These are phyloP conservation scores for Ceratocystis diversiconidia DNA, from an alignment of 2,329 filamentous ascomycete species.

Conservation along the genomic window DNA sequence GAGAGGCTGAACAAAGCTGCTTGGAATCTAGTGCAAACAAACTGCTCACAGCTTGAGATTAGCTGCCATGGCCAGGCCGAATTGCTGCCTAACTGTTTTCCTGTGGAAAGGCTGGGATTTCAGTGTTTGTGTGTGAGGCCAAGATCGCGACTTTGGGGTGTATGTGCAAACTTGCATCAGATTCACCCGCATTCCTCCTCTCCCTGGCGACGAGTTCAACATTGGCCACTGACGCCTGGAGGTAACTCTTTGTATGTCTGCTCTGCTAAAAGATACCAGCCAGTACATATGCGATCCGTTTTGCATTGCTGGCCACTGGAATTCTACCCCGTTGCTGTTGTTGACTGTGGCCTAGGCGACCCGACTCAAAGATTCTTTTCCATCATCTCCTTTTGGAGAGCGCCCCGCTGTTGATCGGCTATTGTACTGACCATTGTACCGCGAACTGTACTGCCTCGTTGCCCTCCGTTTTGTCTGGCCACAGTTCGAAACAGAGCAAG, in stretches of 20 bases:
- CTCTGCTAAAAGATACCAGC: neutral
- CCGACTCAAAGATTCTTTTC: conserved; percentile 1
- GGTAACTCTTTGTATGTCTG: neutral
- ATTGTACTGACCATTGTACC: neutral
- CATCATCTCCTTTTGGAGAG: neutral
- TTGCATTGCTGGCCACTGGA: neutral
- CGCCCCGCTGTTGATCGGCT: neutral
- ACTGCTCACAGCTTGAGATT: neutral
- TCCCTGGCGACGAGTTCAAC: neutral
- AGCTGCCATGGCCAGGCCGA: neutral
- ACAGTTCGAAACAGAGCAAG: neutral
- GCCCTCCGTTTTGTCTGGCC: neutral
- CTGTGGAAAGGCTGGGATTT: neutral
- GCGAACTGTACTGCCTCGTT: neutral
- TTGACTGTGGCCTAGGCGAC: conserved; percentile 9
- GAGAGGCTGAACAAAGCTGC: neutral
- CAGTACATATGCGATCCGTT: too few relatives aligned
- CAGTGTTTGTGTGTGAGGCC: neutral
- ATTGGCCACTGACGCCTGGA: neutral
- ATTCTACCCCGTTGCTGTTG: conserved; percentile 8
- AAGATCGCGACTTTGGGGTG: conserved; percentile 5
- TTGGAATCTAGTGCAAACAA: neutral
- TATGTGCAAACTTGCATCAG: neutral
- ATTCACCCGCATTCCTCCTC: conserved; percentile 5
- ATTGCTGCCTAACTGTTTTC: neutral